phyloP scores from a whole-genome alignment of 352 stramenopile species.

The Thraustochytrium striatum region DNA sequence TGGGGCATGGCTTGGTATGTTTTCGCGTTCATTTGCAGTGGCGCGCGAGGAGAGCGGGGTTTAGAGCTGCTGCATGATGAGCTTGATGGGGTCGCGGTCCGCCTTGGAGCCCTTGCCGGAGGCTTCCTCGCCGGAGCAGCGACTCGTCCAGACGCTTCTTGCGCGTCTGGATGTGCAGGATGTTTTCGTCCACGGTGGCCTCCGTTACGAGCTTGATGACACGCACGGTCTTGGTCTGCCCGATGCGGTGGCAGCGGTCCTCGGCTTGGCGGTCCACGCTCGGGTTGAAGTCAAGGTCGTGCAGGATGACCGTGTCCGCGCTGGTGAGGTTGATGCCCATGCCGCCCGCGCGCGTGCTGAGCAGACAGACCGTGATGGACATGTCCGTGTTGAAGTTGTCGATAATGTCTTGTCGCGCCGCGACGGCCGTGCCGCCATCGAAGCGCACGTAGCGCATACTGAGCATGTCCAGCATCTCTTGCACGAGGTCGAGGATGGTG shows the following conservation, averaged over 20 bases:
- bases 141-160: conserved; percentile 58
- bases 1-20: no score
- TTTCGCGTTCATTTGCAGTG: no score
- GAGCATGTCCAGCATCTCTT: conserved; percentile 71
- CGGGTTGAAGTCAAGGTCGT: conserved; percentile 78
- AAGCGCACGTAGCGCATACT: conserved; percentile 66
- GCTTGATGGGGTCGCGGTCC: conserved; percentile 28
- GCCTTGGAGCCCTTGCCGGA: no score
- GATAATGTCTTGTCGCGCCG: conserved; percentile 88
- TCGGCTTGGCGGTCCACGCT: conserved; percentile 65
- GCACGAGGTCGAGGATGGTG: conserved; percentile 84
- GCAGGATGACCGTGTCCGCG: conserved; percentile 66
- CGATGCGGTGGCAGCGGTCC: conserved; percentile 79
- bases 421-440: conserved; percentile 87
- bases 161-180: conserved; percentile 85
- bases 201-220: conserved; percentile 85
- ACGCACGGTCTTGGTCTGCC: conserved; percentile 78
- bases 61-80: conserved; percentile 44
- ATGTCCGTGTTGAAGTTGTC: conserved; percentile 86
- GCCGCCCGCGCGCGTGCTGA: conserved; percentile 92
- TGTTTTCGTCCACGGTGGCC: conserved; percentile 87
- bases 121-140: not conserved
- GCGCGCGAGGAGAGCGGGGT: no score
- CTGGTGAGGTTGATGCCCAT: conserved; percentile 96
- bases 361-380: conserved; percentile 90